Base-by-base conservation (phyloP, 495 filamentous ascomycete species). In the Bacidia gigantensis region DNA sequence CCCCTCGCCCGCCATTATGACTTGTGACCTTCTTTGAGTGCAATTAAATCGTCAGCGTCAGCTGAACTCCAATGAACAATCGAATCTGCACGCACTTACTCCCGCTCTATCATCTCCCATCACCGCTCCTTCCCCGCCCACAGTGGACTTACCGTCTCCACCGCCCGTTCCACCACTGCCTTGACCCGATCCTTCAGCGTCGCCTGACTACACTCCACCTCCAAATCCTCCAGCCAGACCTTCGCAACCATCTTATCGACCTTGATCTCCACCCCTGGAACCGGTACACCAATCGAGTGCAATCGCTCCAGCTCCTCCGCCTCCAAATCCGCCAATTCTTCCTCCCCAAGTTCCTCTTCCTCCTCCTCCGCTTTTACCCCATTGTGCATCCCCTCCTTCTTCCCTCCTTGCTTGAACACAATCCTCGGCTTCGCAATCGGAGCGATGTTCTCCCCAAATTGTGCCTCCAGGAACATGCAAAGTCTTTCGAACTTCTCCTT, bases 391-490 rank as follows among this genome's bases (percentile, higher is more conserved):
- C 68, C 65, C 18, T 59, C 50, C 29, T 58, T 56, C 17, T 51
- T 42, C 41, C n/a, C 51, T 42, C 41, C 62, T 62, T 14, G 29
- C 29, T 14, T 59, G 0, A 64, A 41, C 3, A 64, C 65, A 2
- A 81, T 58, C 47, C 80, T 81, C 3, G 87, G 86, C 0, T 73
- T 72, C 22, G 79, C 73, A 58, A 97, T 82, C 0, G 89, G 88
- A 0, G 72, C 67, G 57, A 86, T 81, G 46, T 87, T 76, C 18
- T 76, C 72, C 40, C 92, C 93, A 60, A 98, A 98, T 63, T 98
- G 92, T 2, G 89, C 85, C 69, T 98, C 93, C 22, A 98, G 83
- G 73, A 97, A 95, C 78, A 95, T 85, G 67, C 87, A 83, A 25
- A 98, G 79, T 26, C 90, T 83, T 23, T 79, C 72, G 42, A 97